Evolutionary conservation across 345 rosid species (phyloP).

Genomic region (Lepidium sativum): DNA sequence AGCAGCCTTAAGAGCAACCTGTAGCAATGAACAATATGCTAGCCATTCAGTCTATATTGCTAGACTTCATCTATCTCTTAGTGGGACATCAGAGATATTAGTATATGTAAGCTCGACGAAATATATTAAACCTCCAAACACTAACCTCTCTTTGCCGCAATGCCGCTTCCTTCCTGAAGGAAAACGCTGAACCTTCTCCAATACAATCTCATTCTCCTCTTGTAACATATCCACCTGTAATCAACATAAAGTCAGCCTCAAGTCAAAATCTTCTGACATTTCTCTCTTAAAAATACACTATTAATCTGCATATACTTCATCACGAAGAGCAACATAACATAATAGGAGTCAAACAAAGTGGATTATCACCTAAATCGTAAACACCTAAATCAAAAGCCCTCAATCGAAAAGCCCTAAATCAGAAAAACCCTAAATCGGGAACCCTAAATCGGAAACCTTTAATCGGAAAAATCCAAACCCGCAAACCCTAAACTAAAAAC

Average conservation of each 20-base stretch:
- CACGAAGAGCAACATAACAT: constrained; percentile 93
- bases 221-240: constrained; percentile 89
- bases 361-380: too few relatives aligned
- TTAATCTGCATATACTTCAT: constrained; percentile 54
- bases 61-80: constrained; percentile 2
- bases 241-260: constrained; percentile 23
- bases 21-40: constrained; percentile 7
- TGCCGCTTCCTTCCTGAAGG: constrained; percentile 76
- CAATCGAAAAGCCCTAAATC: too few relatives aligned
- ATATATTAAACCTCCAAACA: not conserved
- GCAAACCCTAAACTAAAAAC: too few relatives aligned
- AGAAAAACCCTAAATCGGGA: too few relatives aligned
- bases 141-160: constrained; percentile 81
- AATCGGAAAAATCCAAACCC: too few relatives aligned
- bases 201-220: constrained; percentile 72
- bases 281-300: not conserved
- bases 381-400: too few relatives aligned
- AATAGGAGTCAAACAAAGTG: too few relatives aligned
- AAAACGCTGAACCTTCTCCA: constrained; percentile 45
- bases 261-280: constrained; percentile 3
- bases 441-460: too few relatives aligned
- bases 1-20: constrained; percentile 89
- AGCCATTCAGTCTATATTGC: not conserved
- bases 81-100: not conserved
- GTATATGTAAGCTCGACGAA: not conserved